Conservation (phyloP, 2,329 filamentous ascomycete species). For the Phoma herbarum region DNA sequence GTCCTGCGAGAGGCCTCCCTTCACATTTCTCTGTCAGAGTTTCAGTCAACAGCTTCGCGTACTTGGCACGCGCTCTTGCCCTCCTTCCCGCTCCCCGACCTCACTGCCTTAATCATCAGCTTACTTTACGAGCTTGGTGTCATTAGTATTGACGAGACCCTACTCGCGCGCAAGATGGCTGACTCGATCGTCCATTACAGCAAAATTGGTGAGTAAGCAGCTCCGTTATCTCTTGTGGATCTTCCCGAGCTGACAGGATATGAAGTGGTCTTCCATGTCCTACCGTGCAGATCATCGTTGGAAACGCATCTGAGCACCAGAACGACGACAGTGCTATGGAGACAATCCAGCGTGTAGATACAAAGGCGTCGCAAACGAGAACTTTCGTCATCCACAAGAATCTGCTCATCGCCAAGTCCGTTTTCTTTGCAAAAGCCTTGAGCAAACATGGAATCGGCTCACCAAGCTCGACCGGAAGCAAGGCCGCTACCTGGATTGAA, state of each 20-base stretch:
- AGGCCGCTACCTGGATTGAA: neutral
- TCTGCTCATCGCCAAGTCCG: neutral
- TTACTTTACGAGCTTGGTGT: neutral
- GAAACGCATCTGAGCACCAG: too few relatives aligned
- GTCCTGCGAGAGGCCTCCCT: neutral
- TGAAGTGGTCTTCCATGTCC: too few relatives aligned
- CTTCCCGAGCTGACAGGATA: too few relatives aligned
- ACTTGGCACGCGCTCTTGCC: neutral
- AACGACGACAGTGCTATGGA: too few relatives aligned
- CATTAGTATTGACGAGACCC: neutral
- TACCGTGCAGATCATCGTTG: neutral
- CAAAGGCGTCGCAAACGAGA: too few relatives aligned
- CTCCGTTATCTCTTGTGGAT: too few relatives aligned
- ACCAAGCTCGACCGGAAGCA: neutral
- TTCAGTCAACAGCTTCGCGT: neutral
- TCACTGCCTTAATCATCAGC: neutral
- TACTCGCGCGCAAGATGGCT: neutral
- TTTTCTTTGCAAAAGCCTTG: neutral
- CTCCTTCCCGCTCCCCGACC: too few relatives aligned
- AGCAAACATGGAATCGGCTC: neutral
- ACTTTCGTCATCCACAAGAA: neutral
- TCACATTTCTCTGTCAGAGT: neutral
- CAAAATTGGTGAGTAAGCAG: too few relatives aligned
- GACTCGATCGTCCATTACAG: too few relatives aligned
- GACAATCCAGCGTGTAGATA: too few relatives aligned